A percentile compares a stretch with the other conserved stretches of the same genome.
Conservation (phyloP, 2,329 filamentous ascomycete species). For the Pseudohalonectria lignicola region DNA sequence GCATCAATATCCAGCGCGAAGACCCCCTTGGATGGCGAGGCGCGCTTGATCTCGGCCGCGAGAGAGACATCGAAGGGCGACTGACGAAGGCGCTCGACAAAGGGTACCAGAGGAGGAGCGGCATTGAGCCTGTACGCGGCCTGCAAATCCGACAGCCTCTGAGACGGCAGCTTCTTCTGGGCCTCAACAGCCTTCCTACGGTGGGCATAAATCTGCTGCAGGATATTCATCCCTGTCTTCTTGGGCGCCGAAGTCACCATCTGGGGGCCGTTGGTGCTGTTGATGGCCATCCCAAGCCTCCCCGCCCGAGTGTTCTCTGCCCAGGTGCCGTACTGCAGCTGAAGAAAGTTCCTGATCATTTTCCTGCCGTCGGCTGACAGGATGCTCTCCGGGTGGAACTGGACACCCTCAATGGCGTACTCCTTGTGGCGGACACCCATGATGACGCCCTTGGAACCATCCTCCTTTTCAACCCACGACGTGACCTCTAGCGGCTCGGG, state of each 20-base stretch:
- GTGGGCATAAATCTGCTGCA: conserved; percentile 82
- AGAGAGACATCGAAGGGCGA: conserved; percentile 83
- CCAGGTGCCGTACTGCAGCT: conserved; percentile 86
- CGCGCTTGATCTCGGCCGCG: conserved; percentile 96
- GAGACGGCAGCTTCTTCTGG: conserved; percentile 79
- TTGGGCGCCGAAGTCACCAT: conserved; percentile 14
- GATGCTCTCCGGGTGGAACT: conserved; percentile 97
- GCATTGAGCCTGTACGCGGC: conserved; percentile 77
- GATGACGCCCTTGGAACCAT: conserved; percentile 75
- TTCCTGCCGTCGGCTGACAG: conserved; percentile 76
- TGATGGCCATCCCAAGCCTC: conserved; percentile 2
- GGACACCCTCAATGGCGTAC: conserved; percentile 84
- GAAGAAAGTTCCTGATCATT: conserved; percentile 90
- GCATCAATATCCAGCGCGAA: conserved; percentile 84
- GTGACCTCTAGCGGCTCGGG: conserved; percentile 80
- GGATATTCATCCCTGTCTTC: conserved; percentile 67
- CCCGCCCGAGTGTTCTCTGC: conserved; percentile 52
- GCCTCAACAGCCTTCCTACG: conserved; percentile 64
- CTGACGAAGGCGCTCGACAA: conserved; percentile 67
- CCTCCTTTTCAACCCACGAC: conserved; percentile 73
- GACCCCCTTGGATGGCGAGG: conserved; percentile 89
- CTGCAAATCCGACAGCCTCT: conserved; percentile 72
- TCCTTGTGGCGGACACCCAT: conserved; percentile 96
- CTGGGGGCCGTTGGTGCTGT: conserved; percentile 7
- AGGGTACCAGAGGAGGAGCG: conserved; percentile 72